These are phyloP conservation scores for Colletotrichum cereale DNA, from an alignment of 2,329 filamentous ascomycete genomes.

Conservation along the genomic window DNA sequence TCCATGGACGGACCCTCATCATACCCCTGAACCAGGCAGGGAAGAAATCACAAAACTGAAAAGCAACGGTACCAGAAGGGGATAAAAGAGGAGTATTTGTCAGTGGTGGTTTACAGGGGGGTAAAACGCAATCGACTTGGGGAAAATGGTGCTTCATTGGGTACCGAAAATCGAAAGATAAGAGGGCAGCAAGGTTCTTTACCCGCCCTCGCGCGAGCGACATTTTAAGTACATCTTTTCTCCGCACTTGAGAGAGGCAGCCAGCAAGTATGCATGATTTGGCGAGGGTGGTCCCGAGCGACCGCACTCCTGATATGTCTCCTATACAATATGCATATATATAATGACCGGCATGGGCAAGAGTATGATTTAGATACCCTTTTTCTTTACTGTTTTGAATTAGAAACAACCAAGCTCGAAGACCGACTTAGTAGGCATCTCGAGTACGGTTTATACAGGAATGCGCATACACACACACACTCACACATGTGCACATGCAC, in stretches of 20 bases:
- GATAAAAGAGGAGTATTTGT: neutral
- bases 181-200: neutral
- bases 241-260: neutral
- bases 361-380: slow-evolving; percentile 19
- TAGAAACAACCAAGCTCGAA: neutral
- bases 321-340: neutral
- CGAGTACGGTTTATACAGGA: neutral
- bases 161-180: neutral
- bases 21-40: slow-evolving; percentile 33
- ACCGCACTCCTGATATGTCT: neutral
- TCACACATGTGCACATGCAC: neutral
- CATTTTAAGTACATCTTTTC: neutral
- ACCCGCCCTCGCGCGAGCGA: neutral
- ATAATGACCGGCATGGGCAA: slow-evolving; percentile 7
- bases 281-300: neutral
- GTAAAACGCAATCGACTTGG: slow-evolving; percentile 1
- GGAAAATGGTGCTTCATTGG: neutral
- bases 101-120: neutral
- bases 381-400: neutral
- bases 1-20: slow-evolving; percentile 41
- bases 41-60: neutral
- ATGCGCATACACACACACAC: neutral
- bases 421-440: neutral
- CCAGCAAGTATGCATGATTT: neutral
- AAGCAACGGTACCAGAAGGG: neutral